A percentile compares a stretch with the other conserved stretches of the same genome.
Evolutionary conservation across 106 monocot species (phyloP).

Genomic region (Hemerocallis citrina): DNA sequence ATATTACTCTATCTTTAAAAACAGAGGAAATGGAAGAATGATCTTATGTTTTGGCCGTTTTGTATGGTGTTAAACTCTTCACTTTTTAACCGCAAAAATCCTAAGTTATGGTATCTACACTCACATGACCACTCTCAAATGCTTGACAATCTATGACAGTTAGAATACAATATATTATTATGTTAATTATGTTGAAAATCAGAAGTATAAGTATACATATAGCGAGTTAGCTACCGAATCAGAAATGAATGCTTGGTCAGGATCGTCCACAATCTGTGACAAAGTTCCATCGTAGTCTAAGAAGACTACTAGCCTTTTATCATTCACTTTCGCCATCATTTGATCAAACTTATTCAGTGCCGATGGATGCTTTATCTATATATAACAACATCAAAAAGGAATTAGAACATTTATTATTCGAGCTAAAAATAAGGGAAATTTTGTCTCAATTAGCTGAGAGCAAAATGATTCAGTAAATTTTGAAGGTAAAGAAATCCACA

Average conservation of each 20-base stretch:
- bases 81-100: not conserved
- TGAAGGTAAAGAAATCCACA: too few relatives aligned
- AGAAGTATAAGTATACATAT: not conserved
- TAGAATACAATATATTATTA: not conserved
- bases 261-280: conserved; percentile 10
- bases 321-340: not conserved
- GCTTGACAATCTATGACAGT: not conserved
- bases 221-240: not conserved
- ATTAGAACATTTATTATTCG: too few relatives aligned
- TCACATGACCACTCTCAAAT: not conserved
- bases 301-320: not conserved
- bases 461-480: too few relatives aligned
- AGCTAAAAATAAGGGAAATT: too few relatives aligned
- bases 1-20: not conserved
- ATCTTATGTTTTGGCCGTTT: not conserved
- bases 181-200: not conserved
- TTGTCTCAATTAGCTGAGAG: too few relatives aligned
- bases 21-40: not conserved
- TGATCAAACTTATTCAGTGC: not conserved
- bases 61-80: not conserved
- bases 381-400: not conserved
- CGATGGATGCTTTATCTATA: conserved; percentile 1
- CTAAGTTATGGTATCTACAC: not conserved
- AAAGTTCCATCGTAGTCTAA: conserved; percentile 2
- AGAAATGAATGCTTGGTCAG: conserved; percentile 10